Evolutionary conservation across 495 filamentous ascomycete species (phyloP).

Genomic region (Penicillium arizonense): DNA sequence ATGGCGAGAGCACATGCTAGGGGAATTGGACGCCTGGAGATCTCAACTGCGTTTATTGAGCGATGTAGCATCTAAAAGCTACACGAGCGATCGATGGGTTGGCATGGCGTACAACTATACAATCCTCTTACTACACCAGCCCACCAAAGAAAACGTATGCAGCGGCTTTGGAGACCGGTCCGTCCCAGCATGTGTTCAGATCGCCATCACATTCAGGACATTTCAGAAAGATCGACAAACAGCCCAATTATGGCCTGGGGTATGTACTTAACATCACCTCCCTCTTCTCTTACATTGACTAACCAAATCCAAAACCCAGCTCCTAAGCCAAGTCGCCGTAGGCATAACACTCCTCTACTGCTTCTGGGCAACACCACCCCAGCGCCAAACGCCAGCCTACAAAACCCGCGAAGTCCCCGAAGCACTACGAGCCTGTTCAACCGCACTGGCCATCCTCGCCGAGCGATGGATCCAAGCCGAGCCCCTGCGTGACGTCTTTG

Average conservation of each 20-base stretch:
- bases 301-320: not conserved
- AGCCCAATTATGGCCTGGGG: slow-evolving; percentile 23
- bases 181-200: slow-evolving; percentile 15
- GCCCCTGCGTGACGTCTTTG: slow-evolving; percentile 21
- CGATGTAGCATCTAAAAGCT: slow-evolving; percentile 13
- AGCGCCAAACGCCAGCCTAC: slow-evolving; percentile 6
- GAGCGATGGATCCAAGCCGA: slow-evolving; percentile 23
- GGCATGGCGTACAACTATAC: slow-evolving; percentile 25
- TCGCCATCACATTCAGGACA: slow-evolving; percentile 15
- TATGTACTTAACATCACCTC: not conserved
- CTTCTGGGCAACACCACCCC: slow-evolving; percentile 19
- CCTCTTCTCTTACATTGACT: not conserved
- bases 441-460: slow-evolving; percentile 14
- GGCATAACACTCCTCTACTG: slow-evolving; percentile 23
- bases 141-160: slow-evolving; percentile 13
- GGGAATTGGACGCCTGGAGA: slow-evolving; percentile 17
- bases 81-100: slow-evolving; percentile 23
- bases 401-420: slow-evolving; percentile 3
- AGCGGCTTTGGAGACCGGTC: slow-evolving; percentile 10
- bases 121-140: slow-evolving; percentile 14
- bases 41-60: slow-evolving; percentile 13
- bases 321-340: slow-evolving; percentile 20
- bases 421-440: slow-evolving; percentile 18
- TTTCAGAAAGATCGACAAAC: slow-evolving; percentile 24
- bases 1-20: slow-evolving; percentile 22